Evolutionary conservation across 306 rosid genomes (phyloP), one percentile per base, ranked within the genome.

Genomic region (Rosa rugosa): DNA sequence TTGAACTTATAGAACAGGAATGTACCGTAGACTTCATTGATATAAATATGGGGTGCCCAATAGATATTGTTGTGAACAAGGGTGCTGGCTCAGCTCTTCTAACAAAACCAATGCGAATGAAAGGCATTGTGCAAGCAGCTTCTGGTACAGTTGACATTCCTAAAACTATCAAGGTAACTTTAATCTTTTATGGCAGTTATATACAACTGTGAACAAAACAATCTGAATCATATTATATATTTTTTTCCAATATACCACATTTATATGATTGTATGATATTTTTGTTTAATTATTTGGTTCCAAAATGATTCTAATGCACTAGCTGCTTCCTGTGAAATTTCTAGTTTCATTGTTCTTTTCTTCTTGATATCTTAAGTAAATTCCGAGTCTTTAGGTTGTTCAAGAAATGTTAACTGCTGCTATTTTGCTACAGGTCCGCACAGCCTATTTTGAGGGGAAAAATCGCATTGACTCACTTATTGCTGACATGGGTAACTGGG

Each of bases 31-130:
- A 94, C 84, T 94, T 95, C 76, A 87, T 95, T 80, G 99, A 91
- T 84, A 90, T 95, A 82, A 95, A 95, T 79, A 92, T 95, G 99
- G 98, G 97, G 63, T 95, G 99, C 88, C 97, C 97, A 42, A 95
- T 95, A 38, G 98, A 95, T 85, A 82, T 95, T 86, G 99, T 95
- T 70, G 91, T 88, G 75, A 91, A 86, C 82, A 95, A 92, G 87
- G 98, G 97, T 85, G 97, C 99, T 79, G 99, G 99, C 73, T 95
- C 99, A 59, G 98, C 97, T 79, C 98, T 92, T 84, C 89, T 95
- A 64, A 90, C 79, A 9, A 95, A 92, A 83, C 97, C 99, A 80
- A 90, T 86, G 97, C 94, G 94, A 77, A 91, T 95, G 90, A 90
- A 91, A 88, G 85, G 83, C 75, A 86, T 95, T 22, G 82, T 91